Evolutionary conservation across 164 flowering plant genomes (phyloP).

Genomic region (Magnolia kwangsiensis): DNA sequence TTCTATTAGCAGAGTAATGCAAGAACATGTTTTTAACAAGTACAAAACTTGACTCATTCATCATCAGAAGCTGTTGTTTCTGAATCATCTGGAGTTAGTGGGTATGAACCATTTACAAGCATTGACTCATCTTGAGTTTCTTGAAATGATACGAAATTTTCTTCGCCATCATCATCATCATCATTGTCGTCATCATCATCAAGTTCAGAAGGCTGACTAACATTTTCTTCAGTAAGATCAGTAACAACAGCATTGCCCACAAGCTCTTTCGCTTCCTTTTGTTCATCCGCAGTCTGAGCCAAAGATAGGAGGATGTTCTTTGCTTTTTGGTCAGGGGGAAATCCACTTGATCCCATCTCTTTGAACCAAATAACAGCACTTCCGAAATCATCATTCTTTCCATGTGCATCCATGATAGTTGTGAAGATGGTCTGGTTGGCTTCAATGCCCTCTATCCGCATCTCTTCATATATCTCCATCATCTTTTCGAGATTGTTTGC

Average conservation of each 20-base stretch:
- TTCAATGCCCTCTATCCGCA: slow-evolving; percentile 53
- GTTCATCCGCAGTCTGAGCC: slow-evolving; percentile 69
- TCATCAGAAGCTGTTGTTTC: slow-evolving; percentile 3
- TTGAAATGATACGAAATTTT: not conserved
- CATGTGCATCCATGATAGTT: slow-evolving; percentile 92
- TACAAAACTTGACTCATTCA: not conserved
- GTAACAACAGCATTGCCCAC: slow-evolving; percentile 29
- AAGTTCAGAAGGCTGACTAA: slow-evolving; percentile 12
- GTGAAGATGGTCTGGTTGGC: slow-evolving; percentile 74
- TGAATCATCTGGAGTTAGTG: slow-evolving; percentile 8
- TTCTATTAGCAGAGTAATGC: not conserved
- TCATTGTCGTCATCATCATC: slow-evolving; percentile 17
- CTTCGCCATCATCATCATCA: slow-evolving; percentile 22
- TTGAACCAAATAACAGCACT: slow-evolving; percentile 80
- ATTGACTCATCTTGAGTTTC: slow-evolving; percentile 15
- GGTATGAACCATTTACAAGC: slow-evolving; percentile 8
- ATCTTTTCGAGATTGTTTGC: slow-evolving; percentile 64
- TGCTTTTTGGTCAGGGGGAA: slow-evolving; percentile 83
- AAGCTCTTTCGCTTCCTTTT: slow-evolving; percentile 56
- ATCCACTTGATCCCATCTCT: slow-evolving; percentile 69
- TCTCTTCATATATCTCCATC: slow-evolving; percentile 78
- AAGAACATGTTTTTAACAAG: not conserved
- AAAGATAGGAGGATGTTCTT: slow-evolving; percentile 78
- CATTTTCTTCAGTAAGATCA: slow-evolving; percentile 2
- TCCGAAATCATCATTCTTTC: slow-evolving; percentile 70